Evolutionary conservation across 257 asterid species (phyloP).

Genomic region (Anisodus acutangulus): DNA sequence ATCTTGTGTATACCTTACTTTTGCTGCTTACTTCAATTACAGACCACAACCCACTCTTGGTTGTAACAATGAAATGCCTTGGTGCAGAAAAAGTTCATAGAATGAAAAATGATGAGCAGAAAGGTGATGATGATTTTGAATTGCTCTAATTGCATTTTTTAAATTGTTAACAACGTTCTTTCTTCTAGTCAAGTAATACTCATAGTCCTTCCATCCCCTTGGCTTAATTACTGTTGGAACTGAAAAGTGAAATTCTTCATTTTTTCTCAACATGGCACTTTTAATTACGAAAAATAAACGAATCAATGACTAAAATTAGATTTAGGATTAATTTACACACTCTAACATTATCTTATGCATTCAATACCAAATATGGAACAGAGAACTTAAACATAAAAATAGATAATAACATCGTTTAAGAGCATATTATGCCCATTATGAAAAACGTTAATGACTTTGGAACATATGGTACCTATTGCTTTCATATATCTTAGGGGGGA

Average conservation of each 20-base stretch:
- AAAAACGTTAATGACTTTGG: too few relatives aligned
- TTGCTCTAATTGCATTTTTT: neutral
- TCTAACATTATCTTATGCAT: too few relatives aligned
- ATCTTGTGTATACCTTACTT: constrained; percentile 58
- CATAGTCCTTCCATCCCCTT: neutral
- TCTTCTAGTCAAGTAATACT: neutral
- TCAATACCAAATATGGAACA: too few relatives aligned
- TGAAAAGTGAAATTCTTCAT: neutral
- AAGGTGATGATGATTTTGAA: neutral
- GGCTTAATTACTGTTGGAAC: neutral
- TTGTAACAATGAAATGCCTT: neutral
- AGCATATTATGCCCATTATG: too few relatives aligned
- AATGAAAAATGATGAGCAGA: neutral
- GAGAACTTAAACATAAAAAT: too few relatives aligned
- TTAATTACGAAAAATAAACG: neutral
- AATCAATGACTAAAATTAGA: neutral
- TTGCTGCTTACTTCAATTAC: constrained; percentile 58
- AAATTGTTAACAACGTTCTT: neutral
- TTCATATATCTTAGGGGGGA: too few relatives aligned
- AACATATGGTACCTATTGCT: too few relatives aligned
- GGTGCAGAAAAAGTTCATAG: neutral
- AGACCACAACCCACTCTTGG: constrained; percentile 52
- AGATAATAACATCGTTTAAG: too few relatives aligned
- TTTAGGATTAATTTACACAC: too few relatives aligned
- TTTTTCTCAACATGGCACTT: neutral